Base-by-base conservation (phyloP, 768 basidiomycete genomes). In the Asterophora parasitica region DNA sequence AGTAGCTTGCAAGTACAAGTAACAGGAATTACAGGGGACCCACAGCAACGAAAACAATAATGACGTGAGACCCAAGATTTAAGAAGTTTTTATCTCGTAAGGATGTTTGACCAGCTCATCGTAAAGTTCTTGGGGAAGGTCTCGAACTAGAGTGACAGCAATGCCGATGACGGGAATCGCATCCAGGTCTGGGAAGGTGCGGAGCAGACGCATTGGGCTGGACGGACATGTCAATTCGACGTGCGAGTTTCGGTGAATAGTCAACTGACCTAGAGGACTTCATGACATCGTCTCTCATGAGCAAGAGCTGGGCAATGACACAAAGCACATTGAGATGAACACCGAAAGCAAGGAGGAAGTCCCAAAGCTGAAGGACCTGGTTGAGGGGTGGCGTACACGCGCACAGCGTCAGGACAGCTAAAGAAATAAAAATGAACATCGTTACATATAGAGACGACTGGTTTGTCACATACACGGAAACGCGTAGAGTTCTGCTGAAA, bases 301-400 rank as follows among this genome's bases (percentile, higher is more conserved):
- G 77, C 3, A 94, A 64, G 4, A 99, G 69, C 59, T 98, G 96
- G 6, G 96, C 95, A 51, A 98, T 97, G 3, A 98, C 93, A 60
- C 94, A 97, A 12, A 99, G 74, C 9, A 99, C 86, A 59, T 99
- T 99, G 15, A 99, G 75, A 60, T 98, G 96, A 17, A 94, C 89
- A 11, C 96, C 96, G 60, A 94, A 98, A 3, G 95, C 92, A 20
- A 99, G 76, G 7, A 99, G 76, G 62, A 98, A 99, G 65, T 99
- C 96, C 95, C 96, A 99, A 44, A 99, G 70, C 54, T 85, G 85
- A 23, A 99, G 74, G 19, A 97, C 95, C 69, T 98, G 89, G 61
- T 93, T 88, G 8, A 99, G 73, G 0, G 96, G 96, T 4, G 94
- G 95, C 9, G 95, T 99, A 60, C 94, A 94, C 5, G 95, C 96